Evolutionary conservation across 768 basidiomycete genomes (phyloP).

Genomic region (Xerocomellus dryophilus): DNA sequence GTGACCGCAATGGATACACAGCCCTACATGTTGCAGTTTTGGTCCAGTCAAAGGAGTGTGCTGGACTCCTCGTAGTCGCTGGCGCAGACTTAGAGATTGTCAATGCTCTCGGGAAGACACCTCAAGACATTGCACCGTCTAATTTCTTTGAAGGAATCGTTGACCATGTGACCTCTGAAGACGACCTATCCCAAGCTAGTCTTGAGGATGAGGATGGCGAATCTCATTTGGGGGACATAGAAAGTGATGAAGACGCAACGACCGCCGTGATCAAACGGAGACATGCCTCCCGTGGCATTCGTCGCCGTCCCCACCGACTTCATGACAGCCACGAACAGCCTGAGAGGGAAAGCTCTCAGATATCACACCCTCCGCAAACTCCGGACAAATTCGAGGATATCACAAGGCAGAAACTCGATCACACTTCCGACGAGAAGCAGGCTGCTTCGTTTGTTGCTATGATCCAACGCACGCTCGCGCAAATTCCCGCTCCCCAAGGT

Average conservation of each 20-base stretch:
- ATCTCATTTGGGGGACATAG: slow-evolving; percentile 65
- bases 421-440: slow-evolving; percentile 34
- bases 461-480: slow-evolving; percentile 71
- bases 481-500: slow-evolving; percentile 54
- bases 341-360: background rate
- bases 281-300: slow-evolving; percentile 33
- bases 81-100: slow-evolving; percentile 82
- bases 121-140: slow-evolving; percentile 54
- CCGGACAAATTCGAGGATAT: slow-evolving; percentile 15
- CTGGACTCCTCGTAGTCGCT: slow-evolving; percentile 63
- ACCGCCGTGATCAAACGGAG: slow-evolving; percentile 29
- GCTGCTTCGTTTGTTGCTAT: slow-evolving; percentile 59
- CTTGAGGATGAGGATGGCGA: slow-evolving; percentile 47
- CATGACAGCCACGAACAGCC: slow-evolving; percentile 20
- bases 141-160: slow-evolving; percentile 44
- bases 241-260: slow-evolving; percentile 58
- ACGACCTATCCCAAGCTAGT: slow-evolving; percentile 22
- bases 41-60: slow-evolving; percentile 59
- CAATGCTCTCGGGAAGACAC: slow-evolving; percentile 64
- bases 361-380: background rate
- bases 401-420: slow-evolving; percentile 18
- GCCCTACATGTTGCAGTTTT: slow-evolving; percentile 85
- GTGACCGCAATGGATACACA: slow-evolving; percentile 89
- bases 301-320: slow-evolving; percentile 24
- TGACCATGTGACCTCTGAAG: slow-evolving; percentile 16